Conservation (phyloP, 257 asterid genomes). For the Forsythia suspensa region DNA sequence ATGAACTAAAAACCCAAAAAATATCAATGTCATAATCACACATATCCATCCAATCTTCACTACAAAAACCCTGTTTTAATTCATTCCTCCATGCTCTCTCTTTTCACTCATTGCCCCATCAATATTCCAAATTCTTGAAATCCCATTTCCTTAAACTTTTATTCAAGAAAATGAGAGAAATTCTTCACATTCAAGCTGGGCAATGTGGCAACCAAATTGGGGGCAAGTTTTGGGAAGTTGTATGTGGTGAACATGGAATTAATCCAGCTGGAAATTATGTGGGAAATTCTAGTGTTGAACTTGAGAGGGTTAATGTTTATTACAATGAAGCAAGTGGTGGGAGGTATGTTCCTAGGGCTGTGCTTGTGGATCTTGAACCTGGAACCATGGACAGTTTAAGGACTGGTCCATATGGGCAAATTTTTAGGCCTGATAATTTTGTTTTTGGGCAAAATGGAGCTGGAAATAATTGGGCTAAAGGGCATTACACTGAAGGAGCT, state of each 20-base stretch:
- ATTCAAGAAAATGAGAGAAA: constrained; percentile 54
- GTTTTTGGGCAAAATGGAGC: constrained; percentile 74
- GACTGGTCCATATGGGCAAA: constrained; percentile 66
- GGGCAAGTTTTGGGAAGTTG: constrained; percentile 76
- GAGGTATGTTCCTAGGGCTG: constrained; percentile 70
- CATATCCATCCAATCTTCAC: constrained; percentile 14
- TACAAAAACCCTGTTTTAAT: constrained; percentile 32
- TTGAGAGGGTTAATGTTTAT: constrained; percentile 69
- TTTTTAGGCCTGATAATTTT: constrained; percentile 68
- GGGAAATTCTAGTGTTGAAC: constrained; percentile 46
- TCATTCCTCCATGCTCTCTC: constrained; percentile 18
- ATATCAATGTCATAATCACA: constrained; percentile 51
- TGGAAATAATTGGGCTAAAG: constrained; percentile 77
- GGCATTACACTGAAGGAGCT: constrained; percentile 79
- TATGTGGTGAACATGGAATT: constrained; percentile 69
- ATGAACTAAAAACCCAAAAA: neutral
- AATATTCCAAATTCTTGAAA: neutral
- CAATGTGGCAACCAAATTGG: constrained; percentile 83
- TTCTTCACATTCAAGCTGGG: constrained; percentile 74
- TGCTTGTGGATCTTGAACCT: constrained; percentile 71
- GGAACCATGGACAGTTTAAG: constrained; percentile 74
- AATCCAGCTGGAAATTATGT: constrained; percentile 46
- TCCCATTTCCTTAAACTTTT: neutral
- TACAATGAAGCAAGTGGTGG: constrained; percentile 80
- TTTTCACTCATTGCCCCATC: neutral